phyloP scores from a whole-genome alignment of 106 monocot genomes.

The Dendrobium catenatum region DNA sequence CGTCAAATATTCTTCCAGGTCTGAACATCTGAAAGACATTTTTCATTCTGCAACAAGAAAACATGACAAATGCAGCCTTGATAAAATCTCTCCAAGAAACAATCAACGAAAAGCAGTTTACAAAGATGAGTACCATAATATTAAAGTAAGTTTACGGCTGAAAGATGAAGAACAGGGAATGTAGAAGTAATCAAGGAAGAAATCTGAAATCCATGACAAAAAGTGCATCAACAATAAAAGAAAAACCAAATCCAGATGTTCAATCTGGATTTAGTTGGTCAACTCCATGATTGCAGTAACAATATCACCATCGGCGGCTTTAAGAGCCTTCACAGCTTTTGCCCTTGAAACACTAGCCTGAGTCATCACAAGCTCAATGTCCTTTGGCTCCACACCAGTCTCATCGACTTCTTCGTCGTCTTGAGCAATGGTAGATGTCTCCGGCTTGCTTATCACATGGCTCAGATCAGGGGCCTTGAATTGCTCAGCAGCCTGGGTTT shows the following conservation, averaged over 20 bases:
- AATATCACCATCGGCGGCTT: slow-evolving; percentile 25
- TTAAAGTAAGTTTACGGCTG: not conserved
- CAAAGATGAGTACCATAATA: not conserved
- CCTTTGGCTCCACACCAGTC: slow-evolving; percentile 22
- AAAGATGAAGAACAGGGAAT: not conserved
- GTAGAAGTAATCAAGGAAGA: not conserved
- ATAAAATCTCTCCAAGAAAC: too few relatives aligned
- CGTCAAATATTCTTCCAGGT: too few relatives aligned
- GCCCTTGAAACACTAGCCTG: slow-evolving; percentile 21
- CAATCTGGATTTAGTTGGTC: not conserved
- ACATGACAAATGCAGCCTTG: too few relatives aligned
- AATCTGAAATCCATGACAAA: not conserved
- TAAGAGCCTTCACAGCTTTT: slow-evolving; percentile 24
- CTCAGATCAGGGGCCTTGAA: slow-evolving; percentile 27
- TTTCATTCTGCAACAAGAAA: too few relatives aligned
- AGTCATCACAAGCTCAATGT: slow-evolving; percentile 27
- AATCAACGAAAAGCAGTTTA: too few relatives aligned
- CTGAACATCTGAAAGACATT: too few relatives aligned
- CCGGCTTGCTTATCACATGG: slow-evolving; percentile 19
- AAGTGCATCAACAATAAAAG: not conserved
- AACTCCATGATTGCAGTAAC: slow-evolving; percentile 32
- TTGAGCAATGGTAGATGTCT: slow-evolving; percentile 17
- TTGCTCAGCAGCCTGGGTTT: slow-evolving; percentile 22
- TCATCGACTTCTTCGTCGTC: slow-evolving; percentile 29
- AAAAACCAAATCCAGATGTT: too few relatives aligned